phyloP scores from a whole-genome alignment of 2,329 filamentous ascomycete genomes.

The Colletotrichum sp. region DNA sequence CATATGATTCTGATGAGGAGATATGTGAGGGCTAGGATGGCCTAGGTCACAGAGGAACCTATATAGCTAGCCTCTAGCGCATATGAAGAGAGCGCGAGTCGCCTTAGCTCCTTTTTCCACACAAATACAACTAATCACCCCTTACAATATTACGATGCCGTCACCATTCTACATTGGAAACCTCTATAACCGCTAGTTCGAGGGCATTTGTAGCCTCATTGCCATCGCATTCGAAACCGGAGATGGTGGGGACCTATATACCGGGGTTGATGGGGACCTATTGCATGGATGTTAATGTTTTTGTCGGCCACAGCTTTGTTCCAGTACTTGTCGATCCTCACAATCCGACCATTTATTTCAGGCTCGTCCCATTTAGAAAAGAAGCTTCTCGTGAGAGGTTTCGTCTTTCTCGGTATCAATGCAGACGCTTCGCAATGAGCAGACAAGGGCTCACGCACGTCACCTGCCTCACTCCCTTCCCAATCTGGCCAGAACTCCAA shows the following conservation, averaged over 20 bases:
- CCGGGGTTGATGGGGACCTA: background rate
- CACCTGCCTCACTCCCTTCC: background rate
- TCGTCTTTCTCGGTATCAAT: background rate
- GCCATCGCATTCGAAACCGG: too few species aligned
- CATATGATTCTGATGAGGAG: too few species aligned
- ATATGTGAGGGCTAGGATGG: too few species aligned
- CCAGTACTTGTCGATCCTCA: background rate
- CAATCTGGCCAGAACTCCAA: background rate
- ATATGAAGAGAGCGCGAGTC: too few species aligned
- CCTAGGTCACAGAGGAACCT: too few species aligned
- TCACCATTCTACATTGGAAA: too few species aligned
- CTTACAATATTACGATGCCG: too few species aligned
- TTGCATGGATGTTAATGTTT: background rate
- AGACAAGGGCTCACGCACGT: background rate
- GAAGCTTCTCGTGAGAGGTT: background rate
- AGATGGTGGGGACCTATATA: background rate
- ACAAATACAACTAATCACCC: too few species aligned
- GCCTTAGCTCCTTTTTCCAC: too few species aligned
- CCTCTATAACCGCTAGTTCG: too few species aligned
- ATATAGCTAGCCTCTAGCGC: too few species aligned
- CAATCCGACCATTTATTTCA: background rate
- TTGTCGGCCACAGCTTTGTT: background rate
- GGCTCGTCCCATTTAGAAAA: background rate
- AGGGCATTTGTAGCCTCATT: too few species aligned
- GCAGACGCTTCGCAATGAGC: background rate